phyloP scores from a whole-genome alignment of 148 eudicot species.

The Persicaria tinctoria region DNA sequence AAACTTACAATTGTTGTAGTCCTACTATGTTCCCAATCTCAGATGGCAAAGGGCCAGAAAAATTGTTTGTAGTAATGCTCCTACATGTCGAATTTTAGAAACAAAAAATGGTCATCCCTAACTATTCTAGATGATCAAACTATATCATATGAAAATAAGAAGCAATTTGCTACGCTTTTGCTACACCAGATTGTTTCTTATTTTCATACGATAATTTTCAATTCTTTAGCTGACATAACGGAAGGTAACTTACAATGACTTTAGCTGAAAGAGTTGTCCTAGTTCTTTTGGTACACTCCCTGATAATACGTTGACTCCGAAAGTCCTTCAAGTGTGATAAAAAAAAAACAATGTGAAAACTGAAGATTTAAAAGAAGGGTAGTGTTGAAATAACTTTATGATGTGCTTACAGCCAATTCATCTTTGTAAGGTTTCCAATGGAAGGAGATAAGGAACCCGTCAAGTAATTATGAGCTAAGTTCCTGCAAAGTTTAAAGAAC shows the following conservation, averaged over 20 bases:
- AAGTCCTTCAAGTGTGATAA: conserved; percentile 22
- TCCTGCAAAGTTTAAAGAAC: conserved; percentile 26
- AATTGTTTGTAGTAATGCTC: conserved; percentile 47
- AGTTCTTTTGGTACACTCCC: conserved; percentile 66
- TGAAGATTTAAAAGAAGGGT: neutral
- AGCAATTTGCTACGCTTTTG: neutral
- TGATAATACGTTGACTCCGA: conserved; percentile 55
- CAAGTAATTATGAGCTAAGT: conserved; percentile 18
- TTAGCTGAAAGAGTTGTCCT: conserved; percentile 46
- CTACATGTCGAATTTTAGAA: conserved; percentile 25
- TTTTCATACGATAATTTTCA: no score
- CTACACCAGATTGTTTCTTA: no score
- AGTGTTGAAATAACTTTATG: neutral
- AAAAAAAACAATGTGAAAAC: neutral
- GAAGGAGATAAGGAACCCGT: conserved; percentile 37
- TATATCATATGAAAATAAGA: neutral
- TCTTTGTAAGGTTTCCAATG: conserved; percentile 51
- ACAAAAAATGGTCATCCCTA: neutral
- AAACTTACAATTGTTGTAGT: conserved; percentile 33
- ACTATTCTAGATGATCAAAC: neutral
- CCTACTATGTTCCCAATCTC: no score
- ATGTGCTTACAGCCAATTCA: conserved; percentile 57
- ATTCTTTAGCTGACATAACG: no score
- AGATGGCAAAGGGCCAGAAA: conserved; percentile 10
- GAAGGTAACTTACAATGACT: conserved; percentile 37